Percentiles rank a stretch among this genome's conserved stretches.
These are phyloP conservation scores for Chaetomium sp. DNA, from an alignment of 2,329 filamentous ascomycete species.

Conservation along the genomic window DNA sequence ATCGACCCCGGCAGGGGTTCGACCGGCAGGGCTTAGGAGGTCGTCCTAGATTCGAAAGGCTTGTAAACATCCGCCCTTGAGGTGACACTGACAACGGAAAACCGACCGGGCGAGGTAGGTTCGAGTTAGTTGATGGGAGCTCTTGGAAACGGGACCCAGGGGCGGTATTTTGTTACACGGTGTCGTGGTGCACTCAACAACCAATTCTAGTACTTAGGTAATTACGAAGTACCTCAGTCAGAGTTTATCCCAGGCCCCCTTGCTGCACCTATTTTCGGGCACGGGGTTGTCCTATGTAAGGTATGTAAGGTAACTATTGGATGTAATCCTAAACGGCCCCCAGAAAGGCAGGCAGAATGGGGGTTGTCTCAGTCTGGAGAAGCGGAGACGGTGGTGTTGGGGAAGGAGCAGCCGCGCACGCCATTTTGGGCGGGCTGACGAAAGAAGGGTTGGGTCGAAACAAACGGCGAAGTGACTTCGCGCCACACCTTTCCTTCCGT, in stretches of 20 bases:
- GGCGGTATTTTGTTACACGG: no score
- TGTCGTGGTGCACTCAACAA: no score
- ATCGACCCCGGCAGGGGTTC: no score
- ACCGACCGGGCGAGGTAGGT: no score
- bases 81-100: no score
- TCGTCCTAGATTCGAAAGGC: no score
- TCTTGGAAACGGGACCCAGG: no score
- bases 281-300: background rate
- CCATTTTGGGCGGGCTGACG: slow-evolving; percentile 14
- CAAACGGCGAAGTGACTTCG: background rate
- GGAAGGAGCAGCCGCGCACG: slow-evolving; percentile 9
- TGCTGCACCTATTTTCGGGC: background rate
- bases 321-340: background rate
- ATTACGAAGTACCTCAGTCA: no score
- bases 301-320: background rate
- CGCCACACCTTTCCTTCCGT: background rate
- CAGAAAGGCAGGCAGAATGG: background rate
- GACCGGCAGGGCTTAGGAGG: no score
- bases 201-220: no score
- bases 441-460: background rate
- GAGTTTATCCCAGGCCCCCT: background rate
- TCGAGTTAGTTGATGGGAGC: no score
- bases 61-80: no score
- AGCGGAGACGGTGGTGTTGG: background rate
- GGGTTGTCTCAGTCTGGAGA: background rate